Evolutionary conservation across 768 basidiomycete species (phyloP).

Genomic region (Suillus bovinus): DNA sequence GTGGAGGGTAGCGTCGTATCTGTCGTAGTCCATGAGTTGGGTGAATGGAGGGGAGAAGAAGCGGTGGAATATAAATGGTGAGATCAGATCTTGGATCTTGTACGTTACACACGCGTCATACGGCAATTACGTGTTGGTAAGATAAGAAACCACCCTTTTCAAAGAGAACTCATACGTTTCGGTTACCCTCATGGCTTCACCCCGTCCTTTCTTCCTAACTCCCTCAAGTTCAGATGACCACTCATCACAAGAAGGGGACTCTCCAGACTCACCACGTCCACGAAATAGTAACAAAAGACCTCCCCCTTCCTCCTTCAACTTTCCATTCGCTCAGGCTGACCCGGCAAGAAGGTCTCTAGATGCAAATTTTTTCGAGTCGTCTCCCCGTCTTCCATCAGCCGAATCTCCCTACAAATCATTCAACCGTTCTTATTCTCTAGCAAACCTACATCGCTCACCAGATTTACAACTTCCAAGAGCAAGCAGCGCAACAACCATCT

Average conservation of each 20-base stretch:
- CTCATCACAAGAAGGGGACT: slow-evolving; percentile 17
- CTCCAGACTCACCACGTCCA: slow-evolving; percentile 24
- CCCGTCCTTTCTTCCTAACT: slow-evolving; percentile 40
- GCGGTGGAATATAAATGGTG: neutral
- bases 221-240: slow-evolving; percentile 23
- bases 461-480: slow-evolving; percentile 41
- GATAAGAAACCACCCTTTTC: slow-evolving; percentile 1
- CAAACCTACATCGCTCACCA: slow-evolving; percentile 32
- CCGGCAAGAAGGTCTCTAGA: neutral
- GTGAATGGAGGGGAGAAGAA: neutral
- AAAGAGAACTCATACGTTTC: no score
- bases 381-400: slow-evolving; percentile 34
- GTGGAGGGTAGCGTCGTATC: slow-evolving; percentile 33
- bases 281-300: slow-evolving; percentile 14
- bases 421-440: slow-evolving; percentile 22
- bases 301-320: slow-evolving; percentile 44
- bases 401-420: slow-evolving; percentile 43
- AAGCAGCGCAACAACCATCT: slow-evolving; percentile 45
- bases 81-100: neutral
- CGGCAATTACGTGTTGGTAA: neutral
- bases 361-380: slow-evolving; percentile 15
- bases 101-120: neutral
- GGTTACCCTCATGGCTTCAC: slow-evolving; percentile 29
- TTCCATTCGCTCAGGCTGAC: slow-evolving; percentile 45
- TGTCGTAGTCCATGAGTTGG: slow-evolving; percentile 32